Base-by-base conservation (phyloP, 1,139 yeast genomes). In the Kodamaea anthophila region DNA sequence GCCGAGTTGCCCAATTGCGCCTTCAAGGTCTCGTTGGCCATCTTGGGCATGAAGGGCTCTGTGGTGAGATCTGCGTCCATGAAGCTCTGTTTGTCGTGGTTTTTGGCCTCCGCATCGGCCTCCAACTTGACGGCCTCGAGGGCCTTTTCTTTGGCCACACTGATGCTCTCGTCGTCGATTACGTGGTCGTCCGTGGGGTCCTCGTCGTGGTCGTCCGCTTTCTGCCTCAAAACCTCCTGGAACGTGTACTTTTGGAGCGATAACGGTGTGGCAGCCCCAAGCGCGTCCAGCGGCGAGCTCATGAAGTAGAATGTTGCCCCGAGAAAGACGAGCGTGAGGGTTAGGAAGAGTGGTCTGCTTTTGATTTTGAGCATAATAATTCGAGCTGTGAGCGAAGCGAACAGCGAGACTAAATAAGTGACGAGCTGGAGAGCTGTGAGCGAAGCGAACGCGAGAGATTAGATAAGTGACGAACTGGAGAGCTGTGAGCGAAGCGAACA, bases 1-100 rank as follows among this genome's bases (percentile, higher is more conserved):
- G 95, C 79, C 0, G 97, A 83, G 34, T 85, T 70, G 1, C 98
- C 98, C 10, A 82, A 65, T 44, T 80, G 82, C 1, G 85, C 86
- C 43, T 72, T 73, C 32, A 72, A 53, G 1, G 78, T 63, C 52
- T 67, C 65, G 53, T 65, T 50, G 23, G 81, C 83, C 93, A 87
- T 83, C 39, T 82, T 74, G 9, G 93, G 91, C 96, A 87, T 87
- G 43, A 87, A 83, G 4, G 86, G 81, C 10, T 63, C 55, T 18
- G 60, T 66, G 2, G 68, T 62, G 34, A 51, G 44, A 5, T 47
- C 18, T 9, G 18, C 18, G 18, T 16, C 18, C 18, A 16, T 6
- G 6, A 16, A 16, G 8, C 9, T 16, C 9, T 16, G 8, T 9
- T 16, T 16, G 18, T 6, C 9, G 18, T 6, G 9, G 8, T 16